Evolutionary conservation across 306 rosid species (phyloP).

Genomic region (Pterocarpus macrocarpus): DNA sequence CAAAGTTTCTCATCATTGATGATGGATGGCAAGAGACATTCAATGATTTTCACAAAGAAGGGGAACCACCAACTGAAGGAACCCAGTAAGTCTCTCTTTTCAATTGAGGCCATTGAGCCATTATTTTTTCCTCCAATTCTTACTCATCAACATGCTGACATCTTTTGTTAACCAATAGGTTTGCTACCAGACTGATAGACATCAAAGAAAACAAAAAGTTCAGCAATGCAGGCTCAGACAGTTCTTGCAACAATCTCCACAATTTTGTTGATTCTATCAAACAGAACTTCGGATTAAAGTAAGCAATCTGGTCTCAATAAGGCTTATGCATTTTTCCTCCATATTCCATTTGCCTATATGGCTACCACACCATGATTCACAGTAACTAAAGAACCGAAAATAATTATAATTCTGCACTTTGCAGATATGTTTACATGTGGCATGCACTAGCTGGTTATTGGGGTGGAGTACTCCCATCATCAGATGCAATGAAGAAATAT

Average conservation of each 20-base stretch:
- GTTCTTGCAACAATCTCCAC: constrained; percentile 53
- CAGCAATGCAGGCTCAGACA: constrained; percentile 51
- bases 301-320: constrained; percentile 43
- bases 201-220: constrained; percentile 76
- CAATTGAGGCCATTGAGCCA: neutral
- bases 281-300: constrained; percentile 69
- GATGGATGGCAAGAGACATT: constrained; percentile 79
- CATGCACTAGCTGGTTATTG: constrained; percentile 85
- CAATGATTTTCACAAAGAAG: constrained; percentile 64
- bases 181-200: constrained; percentile 65
- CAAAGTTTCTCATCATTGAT: constrained; percentile 73
- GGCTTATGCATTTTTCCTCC: constrained; percentile 14
- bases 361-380: neutral
- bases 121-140: constrained; percentile 32
- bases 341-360: neutral
- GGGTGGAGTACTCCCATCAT: constrained; percentile 79
- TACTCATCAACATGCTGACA: constrained; percentile 11
- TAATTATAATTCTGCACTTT: constrained; percentile 27
- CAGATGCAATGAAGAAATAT: constrained; percentile 64
- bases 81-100: constrained; percentile 61
- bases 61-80: constrained; percentile 63
- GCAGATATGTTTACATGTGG: constrained; percentile 76
- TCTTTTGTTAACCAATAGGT: constrained; percentile 51
- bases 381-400: constrained; percentile 13
- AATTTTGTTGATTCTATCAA: constrained; percentile 63